Percentiles rank a stretch among this genome's conserved stretches.
Conservation (phyloP, 352 stramenopile species). For the Phytophthora litchii region DNA sequence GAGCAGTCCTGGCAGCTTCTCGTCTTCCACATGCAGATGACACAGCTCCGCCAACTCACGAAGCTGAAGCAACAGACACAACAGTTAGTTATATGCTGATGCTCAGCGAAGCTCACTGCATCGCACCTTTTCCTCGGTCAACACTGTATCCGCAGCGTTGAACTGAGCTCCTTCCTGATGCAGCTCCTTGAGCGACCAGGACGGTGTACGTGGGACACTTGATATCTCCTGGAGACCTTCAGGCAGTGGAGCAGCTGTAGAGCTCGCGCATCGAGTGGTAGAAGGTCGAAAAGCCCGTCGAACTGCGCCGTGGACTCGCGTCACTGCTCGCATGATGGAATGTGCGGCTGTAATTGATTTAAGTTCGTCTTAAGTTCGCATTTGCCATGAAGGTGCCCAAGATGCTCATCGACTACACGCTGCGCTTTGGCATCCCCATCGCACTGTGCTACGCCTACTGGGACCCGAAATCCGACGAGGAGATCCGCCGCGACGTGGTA, state of each 20-base stretch:
- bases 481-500: slow-evolving; percentile 81
- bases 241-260: slow-evolving; percentile 28
- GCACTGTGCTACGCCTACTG: slow-evolving; percentile 71
- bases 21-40: slow-evolving; percentile 79
- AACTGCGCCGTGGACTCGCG: slow-evolving; percentile 26
- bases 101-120: neutral
- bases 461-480: slow-evolving; percentile 72
- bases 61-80: slow-evolving; percentile 39
- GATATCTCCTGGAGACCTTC: slow-evolving; percentile 69
- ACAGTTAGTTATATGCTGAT: neutral
- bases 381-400: slow-evolving; percentile 76
- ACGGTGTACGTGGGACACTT: slow-evolving; percentile 64
- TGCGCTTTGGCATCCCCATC: slow-evolving; percentile 77
- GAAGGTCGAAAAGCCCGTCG: slow-evolving; percentile 3
- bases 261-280: slow-evolving; percentile 23
- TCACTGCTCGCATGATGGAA: slow-evolving; percentile 16
- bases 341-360: slow-evolving; percentile 2
- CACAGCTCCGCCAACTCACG: slow-evolving; percentile 82
- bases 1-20: slow-evolving; percentile 70
- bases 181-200: slow-evolving; percentile 84
- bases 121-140: slow-evolving; percentile 68
- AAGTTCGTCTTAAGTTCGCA: slow-evolving; percentile 23
- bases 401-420: slow-evolving; percentile 82
- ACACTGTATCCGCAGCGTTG: slow-evolving; percentile 50
- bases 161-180: slow-evolving; percentile 61